A percentile compares a stretch with the other conserved stretches of the same genome.
Conservation (phyloP, 257 asterid genomes). For the Rauvolfia tetraphylla region DNA sequence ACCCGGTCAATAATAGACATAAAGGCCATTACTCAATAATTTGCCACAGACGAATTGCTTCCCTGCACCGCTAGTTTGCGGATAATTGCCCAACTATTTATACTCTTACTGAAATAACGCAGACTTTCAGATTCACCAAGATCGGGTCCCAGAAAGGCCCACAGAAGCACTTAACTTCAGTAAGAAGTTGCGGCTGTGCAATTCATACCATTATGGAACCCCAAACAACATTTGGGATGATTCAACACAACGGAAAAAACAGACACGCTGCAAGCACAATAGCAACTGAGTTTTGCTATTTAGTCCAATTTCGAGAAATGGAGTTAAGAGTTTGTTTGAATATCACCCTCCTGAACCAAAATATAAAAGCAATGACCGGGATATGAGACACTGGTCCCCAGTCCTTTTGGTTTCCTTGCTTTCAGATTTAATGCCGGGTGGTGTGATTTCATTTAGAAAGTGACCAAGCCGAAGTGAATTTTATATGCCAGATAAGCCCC, state of each 20-base stretch:
- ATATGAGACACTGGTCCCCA: slow-evolving; percentile 21
- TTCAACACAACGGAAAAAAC: neutral
- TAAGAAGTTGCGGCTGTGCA: slow-evolving; percentile 6
- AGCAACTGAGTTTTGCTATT: neutral
- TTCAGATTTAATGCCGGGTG: slow-evolving; percentile 17
- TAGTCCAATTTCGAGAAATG: neutral
- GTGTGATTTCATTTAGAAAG: slow-evolving; percentile 38
- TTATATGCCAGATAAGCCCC: slow-evolving; percentile 34
- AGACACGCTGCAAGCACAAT: neutral
- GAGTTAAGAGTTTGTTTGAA: neutral
- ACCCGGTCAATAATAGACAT: neutral
- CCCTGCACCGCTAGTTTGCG: neutral
- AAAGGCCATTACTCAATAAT: neutral
- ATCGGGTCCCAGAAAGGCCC: neutral
- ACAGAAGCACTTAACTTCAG: neutral
- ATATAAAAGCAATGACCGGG: neutral
- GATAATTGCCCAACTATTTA: neutral
- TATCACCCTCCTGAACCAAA: neutral
- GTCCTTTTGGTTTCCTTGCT: slow-evolving; percentile 9
- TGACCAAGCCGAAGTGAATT: slow-evolving; percentile 34
- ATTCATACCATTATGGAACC: neutral
- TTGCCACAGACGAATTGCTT: neutral
- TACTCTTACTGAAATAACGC: neutral
- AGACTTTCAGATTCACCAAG: neutral
- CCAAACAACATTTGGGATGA: neutral